phyloP scores from a whole-genome alignment of 192 early-diverging fungal genomes.

The Dispira parvispora region DNA sequence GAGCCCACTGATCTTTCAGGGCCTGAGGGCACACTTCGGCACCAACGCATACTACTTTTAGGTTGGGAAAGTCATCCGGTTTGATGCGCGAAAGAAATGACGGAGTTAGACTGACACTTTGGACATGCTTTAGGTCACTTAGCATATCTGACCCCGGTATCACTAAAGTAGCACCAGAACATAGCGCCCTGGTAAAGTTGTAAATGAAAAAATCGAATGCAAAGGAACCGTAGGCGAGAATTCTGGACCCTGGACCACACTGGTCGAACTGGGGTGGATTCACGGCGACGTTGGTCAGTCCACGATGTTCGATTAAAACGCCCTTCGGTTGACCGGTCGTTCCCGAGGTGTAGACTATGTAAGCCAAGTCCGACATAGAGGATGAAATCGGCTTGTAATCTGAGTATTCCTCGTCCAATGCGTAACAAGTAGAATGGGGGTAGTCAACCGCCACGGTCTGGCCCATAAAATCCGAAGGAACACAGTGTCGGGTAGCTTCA shows the following conservation, averaged over 20 bases:
- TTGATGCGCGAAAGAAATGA: neutral
- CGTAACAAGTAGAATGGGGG: no score
- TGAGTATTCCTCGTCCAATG: no score
- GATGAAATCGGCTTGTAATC: no score
- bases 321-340: conserved; percentile 20
- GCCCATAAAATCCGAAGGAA: no score
- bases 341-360: conserved; percentile 13
- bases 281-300: conserved; percentile 11
- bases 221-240: conserved; percentile 3
- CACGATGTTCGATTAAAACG: conserved; percentile 15
- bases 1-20: neutral
- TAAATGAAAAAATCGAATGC: conserved; percentile 12
- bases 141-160: neutral
- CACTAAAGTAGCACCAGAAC: conserved; percentile 9
- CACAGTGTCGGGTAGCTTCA: no score
- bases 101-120: neutral
- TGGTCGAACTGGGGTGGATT: neutral
- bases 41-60: neutral
- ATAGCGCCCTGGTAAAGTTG: conserved; percentile 5
- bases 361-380: no score
- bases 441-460: no score
- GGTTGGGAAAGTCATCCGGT: neutral
- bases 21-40: neutral
- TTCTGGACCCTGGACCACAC: neutral
- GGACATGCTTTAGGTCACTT: neutral